Evolutionary conservation across 2,329 filamentous ascomycete genomes (phyloP), one percentile per base, ranked within the genome.

Genomic region (Arthrinium puccinioides): DNA sequence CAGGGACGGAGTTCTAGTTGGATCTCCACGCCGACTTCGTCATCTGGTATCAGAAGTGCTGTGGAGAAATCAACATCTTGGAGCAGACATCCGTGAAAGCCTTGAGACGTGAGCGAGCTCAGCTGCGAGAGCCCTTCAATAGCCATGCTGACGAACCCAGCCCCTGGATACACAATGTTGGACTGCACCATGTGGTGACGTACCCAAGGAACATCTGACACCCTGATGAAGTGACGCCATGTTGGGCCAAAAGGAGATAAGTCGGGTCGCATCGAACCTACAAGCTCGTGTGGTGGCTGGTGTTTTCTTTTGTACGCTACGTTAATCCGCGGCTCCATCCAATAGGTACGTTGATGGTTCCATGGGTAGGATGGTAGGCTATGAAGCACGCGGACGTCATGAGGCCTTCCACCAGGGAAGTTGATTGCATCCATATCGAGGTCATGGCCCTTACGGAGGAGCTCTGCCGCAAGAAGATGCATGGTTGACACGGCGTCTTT

Each of bases 401-500:
- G 10, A 18, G 9, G 8, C 5, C 5, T 9, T 11, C 14, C 14
- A n/a, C 13, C 4, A 19, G 28, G 28, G 9, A 30, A 30, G 16
- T 30, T 30, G 9, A 30, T 13, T 5, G 16, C 15, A 7, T 7
- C 28, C 15, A 30, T 10, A n/a, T 19, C 9, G 1, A 30, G 13
- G 13, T 13, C 9, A 13, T 25, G 13, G 23, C 23, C 23, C 8
- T 13, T 25, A 8, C 15, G 1, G 28, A 6, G 9, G 6, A 19
- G 15, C 28, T 19, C 7, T 19, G 5, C 6, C 15, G 7, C 4
- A 30, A 19, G 2, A 30, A 10, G 8, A 5, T 40, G 41, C 8
- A 45, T 24, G 4, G 25, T 44, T 5, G 46, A 34, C 1, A 43
- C 30, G 2, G 47, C 44, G 26, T 49, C 35, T 13, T 44, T 44